A percentile compares a stretch with the other conserved stretches of the same genome.
phyloP scores from a whole-genome alignment of 345 rosid genomes.

The Euclidium syriacum region DNA sequence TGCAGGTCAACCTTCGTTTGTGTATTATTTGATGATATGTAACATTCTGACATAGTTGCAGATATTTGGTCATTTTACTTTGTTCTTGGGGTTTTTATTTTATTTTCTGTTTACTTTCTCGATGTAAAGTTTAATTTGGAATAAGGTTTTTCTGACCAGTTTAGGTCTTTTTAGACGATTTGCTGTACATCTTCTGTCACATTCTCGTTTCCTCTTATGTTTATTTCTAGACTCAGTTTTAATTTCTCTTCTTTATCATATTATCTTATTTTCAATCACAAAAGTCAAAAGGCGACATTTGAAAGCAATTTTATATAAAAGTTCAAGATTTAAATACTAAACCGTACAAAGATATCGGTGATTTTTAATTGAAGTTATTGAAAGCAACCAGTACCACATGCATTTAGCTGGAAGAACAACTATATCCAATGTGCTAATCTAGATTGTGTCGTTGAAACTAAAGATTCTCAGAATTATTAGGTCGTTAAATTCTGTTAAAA shows the following conservation, averaged over 20 bases:
- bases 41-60: constrained; percentile 27
- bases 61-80: constrained; percentile 11
- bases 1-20: not conserved
- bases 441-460: too few relatives aligned
- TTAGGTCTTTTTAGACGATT: not conserved
- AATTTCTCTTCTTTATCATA: not conserved
- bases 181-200: constrained; percentile 5
- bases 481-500: too few relatives aligned
- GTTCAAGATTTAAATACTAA: too few relatives aligned
- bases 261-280: too few relatives aligned
- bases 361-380: not conserved
- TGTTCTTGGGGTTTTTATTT: not conserved
- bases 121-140: constrained; percentile 26
- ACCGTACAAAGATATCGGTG: too few relatives aligned
- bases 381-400: not conserved
- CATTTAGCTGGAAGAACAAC: not conserved
- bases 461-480: too few relatives aligned
- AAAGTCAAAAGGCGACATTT: too few relatives aligned
- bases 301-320: too few relatives aligned
- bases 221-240: not conserved
- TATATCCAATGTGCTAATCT: not conserved
- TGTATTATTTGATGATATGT: constrained; percentile 15
- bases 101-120: not conserved
- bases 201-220: not conserved
- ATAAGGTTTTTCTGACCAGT: constrained; percentile 8